phyloP scores from a whole-genome alignment of 1,284 basidiomycete genomes.

The Ganoderma sinense region DNA sequence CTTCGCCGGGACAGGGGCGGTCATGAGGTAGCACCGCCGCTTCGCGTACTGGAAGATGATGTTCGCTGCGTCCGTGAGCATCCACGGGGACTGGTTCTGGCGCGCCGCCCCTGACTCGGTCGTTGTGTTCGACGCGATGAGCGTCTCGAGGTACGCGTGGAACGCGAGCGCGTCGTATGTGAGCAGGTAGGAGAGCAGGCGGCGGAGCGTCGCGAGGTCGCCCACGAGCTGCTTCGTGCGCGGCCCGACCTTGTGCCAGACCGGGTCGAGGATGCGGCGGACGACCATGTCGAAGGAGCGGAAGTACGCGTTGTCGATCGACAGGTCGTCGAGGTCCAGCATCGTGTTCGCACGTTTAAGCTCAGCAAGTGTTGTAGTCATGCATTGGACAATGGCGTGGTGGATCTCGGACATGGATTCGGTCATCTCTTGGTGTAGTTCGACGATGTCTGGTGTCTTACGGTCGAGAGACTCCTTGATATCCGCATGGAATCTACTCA shows the following conservation, averaged over 20 bases:
- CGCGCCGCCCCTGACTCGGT: slow-evolving; percentile 57
- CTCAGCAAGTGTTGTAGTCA: slow-evolving; percentile 91
- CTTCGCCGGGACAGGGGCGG: slow-evolving; percentile 34
- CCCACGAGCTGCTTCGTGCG: slow-evolving; percentile 92
- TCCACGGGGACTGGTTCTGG: slow-evolving; percentile 84
- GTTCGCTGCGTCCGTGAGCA: slow-evolving; percentile 90
- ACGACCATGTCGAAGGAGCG: slow-evolving; percentile 93
- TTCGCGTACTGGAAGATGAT: slow-evolving; percentile 88
- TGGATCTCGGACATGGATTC: slow-evolving; percentile 93
- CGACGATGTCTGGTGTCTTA: slow-evolving; percentile 90
- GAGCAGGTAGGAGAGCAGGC: slow-evolving; percentile 88
- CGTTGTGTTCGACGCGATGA: slow-evolving; percentile 79
- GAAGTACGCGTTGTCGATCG: slow-evolving; percentile 94
- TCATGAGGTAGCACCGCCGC: slow-evolving; percentile 76
- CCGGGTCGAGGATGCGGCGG: slow-evolving; percentile 87
- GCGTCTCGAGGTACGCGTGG: slow-evolving; percentile 91
- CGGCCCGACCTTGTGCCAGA: slow-evolving; percentile 96
- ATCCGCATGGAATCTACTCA: slow-evolving; percentile 84
- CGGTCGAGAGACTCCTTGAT: slow-evolving; percentile 84
- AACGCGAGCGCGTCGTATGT: slow-evolving; percentile 94
- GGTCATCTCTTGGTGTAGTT: slow-evolving; percentile 89
- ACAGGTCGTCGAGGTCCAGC: slow-evolving; percentile 94
- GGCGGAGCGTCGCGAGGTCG: slow-evolving; percentile 88
- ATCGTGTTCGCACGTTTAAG: slow-evolving; percentile 89
- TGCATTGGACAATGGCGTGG: slow-evolving; percentile 92